phyloP scores from a whole-genome alignment of 2,329 filamentous ascomycete species.

The Penicillium sp. region DNA sequence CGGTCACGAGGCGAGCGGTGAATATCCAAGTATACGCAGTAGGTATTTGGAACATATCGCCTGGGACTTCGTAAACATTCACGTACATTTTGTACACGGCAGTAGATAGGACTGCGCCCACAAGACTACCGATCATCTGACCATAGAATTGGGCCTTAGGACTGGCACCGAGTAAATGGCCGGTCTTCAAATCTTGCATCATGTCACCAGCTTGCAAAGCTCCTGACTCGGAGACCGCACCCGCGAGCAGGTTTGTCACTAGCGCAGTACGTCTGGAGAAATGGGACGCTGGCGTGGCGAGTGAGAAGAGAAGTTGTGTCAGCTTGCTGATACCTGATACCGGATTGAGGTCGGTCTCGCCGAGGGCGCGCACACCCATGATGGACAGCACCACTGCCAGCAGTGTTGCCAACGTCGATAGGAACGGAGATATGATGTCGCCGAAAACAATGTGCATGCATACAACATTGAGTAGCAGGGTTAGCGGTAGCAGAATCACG shows the following conservation, averaged over 20 bases:
- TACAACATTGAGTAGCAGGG: slow-evolving; percentile 72
- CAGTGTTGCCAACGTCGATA: slow-evolving; percentile 72
- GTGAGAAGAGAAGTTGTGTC: slow-evolving; percentile 89
- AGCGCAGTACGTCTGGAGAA: slow-evolving; percentile 75
- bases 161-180: slow-evolving; percentile 84
- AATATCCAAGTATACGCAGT: slow-evolving; percentile 98
- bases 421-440: slow-evolving; percentile 70
- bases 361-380: slow-evolving; percentile 62
- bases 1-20: slow-evolving; percentile 87
- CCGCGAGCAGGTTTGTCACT: slow-evolving; percentile 92
- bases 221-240: slow-evolving; percentile 78
- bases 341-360: slow-evolving; percentile 90
- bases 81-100: slow-evolving; percentile 88
- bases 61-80: slow-evolving; percentile 81
- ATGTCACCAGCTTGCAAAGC: slow-evolving; percentile 93
- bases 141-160: slow-evolving; percentile 96
- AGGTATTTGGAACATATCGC: slow-evolving; percentile 85
- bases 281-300: slow-evolving; percentile 75
- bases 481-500: slow-evolving; percentile 68
- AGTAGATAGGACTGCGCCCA: slow-evolving; percentile 80
- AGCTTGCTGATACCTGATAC: slow-evolving; percentile 96
- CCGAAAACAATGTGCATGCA: slow-evolving; percentile 84
- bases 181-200: slow-evolving; percentile 96
- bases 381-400: slow-evolving; percentile 69
- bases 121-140: slow-evolving; percentile 83